Percentiles rank a stretch among this genome's conserved stretches.
phyloP scores from a whole-genome alignment of 2,329 filamentous ascomycete species.

The Paradendryphiella salina region DNA sequence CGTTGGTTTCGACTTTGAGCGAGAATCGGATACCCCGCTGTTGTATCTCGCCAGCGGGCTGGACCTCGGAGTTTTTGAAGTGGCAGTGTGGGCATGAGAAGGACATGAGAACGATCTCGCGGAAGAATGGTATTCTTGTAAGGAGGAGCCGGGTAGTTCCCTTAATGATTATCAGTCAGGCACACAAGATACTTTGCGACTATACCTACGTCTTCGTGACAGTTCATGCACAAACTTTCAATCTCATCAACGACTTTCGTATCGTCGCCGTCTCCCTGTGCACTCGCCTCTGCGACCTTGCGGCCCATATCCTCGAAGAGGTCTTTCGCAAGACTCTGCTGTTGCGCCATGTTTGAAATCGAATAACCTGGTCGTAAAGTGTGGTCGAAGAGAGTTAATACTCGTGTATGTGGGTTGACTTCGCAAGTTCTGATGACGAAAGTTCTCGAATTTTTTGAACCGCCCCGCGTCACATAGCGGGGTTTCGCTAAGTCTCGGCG shows the following conservation, averaged over 20 bases:
- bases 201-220: slow-evolving; percentile 52
- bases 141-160: slow-evolving; percentile 84
- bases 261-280: slow-evolving; percentile 42
- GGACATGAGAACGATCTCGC: slow-evolving; percentile 96
- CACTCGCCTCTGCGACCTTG: slow-evolving; percentile 51
- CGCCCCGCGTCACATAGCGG: slow-evolving; percentile 40
- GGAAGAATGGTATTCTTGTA: slow-evolving; percentile 93
- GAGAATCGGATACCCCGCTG: slow-evolving; percentile 84
- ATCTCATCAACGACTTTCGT: slow-evolving; percentile 58
- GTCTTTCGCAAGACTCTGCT: slow-evolving; percentile 50
- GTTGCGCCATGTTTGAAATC: slow-evolving; percentile 39
- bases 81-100: slow-evolving; percentile 90
- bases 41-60: slow-evolving; percentile 89
- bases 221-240: slow-evolving; percentile 60
- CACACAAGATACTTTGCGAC: neutral
- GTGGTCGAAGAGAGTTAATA: neutral
- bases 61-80: slow-evolving; percentile 90
- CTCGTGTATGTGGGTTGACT: slow-evolving; percentile 2
- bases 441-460: slow-evolving; percentile 39
- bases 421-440: slow-evolving; percentile 21
- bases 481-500: slow-evolving; percentile 28
- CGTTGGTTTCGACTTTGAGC: slow-evolving; percentile 70
- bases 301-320: slow-evolving; percentile 58
- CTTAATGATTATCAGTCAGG: slow-evolving; percentile 51
- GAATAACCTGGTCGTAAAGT: neutral